Conservation (phyloP, 305 asterid species). For the Rubia peregrina region DNA sequence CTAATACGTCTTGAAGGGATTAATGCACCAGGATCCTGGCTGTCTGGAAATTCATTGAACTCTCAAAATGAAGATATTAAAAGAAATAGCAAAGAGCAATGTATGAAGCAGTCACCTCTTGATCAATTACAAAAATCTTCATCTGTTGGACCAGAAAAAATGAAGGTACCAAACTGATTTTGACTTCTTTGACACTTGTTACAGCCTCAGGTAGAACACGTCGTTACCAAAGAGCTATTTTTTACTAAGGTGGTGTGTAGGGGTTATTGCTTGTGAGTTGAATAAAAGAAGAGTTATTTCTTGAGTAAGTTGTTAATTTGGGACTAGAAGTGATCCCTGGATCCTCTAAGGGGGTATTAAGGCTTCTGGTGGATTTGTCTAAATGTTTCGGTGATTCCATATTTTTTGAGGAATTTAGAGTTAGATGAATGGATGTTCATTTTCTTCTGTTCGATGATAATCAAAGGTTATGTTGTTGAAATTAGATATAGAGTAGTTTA, state of each 20-base stretch:
- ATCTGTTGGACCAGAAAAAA: constrained; percentile 32
- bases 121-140: constrained; percentile 31
- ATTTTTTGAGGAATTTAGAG: neutral
- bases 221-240: neutral
- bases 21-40: constrained; percentile 26
- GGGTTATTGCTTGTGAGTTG: neutral
- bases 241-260: neutral
- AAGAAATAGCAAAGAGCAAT: constrained; percentile 28
- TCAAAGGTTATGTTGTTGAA: neutral
- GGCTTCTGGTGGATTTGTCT: neutral
- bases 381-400: neutral
- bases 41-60: constrained; percentile 28
- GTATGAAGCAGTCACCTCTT: constrained; percentile 25
- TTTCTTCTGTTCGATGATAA: neutral
- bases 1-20: constrained; percentile 33
- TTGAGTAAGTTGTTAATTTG: neutral
- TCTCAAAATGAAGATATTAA: constrained; percentile 34
- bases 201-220: neutral
- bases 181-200: neutral
- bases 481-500: neutral
- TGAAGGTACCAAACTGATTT: constrained; percentile 42
- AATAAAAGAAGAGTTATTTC: neutral
- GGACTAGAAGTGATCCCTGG: neutral
- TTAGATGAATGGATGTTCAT: neutral
- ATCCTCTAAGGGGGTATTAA: neutral